These are phyloP conservation scores for Boletus subparvulus DNA, from an alignment of 768 basidiomycete genomes.

Conservation along the genomic window DNA sequence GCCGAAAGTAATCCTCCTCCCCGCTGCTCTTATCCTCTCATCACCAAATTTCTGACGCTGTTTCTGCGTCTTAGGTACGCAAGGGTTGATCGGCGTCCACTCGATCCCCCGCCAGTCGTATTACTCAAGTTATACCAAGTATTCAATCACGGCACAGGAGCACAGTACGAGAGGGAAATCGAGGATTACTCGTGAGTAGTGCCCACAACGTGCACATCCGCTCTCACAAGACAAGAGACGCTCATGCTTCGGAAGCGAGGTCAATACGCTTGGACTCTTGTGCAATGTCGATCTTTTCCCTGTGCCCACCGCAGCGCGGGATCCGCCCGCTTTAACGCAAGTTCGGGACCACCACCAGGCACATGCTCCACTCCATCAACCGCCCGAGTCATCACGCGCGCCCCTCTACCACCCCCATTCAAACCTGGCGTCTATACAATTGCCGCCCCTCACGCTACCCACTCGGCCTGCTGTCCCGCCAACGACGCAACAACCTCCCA, in stretches of 20 bases:
- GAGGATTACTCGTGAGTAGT: slow-evolving; percentile 46
- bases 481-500: slow-evolving; percentile 6
- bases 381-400: slow-evolving; percentile 7
- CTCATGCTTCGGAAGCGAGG: slow-evolving; percentile 42
- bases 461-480: slow-evolving; percentile 5
- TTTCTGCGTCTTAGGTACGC: slow-evolving; percentile 43
- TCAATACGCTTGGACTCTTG: slow-evolving; percentile 64
- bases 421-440: slow-evolving; percentile 15
- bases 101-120: slow-evolving; percentile 65
- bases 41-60: slow-evolving; percentile 3
- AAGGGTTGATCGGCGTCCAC: slow-evolving; percentile 60
- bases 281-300: slow-evolving; percentile 81
- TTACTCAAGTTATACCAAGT: slow-evolving; percentile 53
- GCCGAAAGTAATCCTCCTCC: slow-evolving; percentile 52
- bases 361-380: slow-evolving; percentile 7
- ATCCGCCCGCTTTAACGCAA: slow-evolving; percentile 1
- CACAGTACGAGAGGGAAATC: slow-evolving; percentile 49
- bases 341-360: slow-evolving; percentile 13
- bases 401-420: slow-evolving; percentile 17
- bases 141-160: slow-evolving; percentile 37
- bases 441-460: slow-evolving; percentile 24
- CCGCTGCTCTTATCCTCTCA: background rate
- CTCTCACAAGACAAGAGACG: background rate
- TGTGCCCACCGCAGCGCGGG: slow-evolving; percentile 36
- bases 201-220: background rate